phyloP scores from a whole-genome alignment of 1,284 basidiomycete species.

The Cutaneotrichosporon curvatum region DNA sequence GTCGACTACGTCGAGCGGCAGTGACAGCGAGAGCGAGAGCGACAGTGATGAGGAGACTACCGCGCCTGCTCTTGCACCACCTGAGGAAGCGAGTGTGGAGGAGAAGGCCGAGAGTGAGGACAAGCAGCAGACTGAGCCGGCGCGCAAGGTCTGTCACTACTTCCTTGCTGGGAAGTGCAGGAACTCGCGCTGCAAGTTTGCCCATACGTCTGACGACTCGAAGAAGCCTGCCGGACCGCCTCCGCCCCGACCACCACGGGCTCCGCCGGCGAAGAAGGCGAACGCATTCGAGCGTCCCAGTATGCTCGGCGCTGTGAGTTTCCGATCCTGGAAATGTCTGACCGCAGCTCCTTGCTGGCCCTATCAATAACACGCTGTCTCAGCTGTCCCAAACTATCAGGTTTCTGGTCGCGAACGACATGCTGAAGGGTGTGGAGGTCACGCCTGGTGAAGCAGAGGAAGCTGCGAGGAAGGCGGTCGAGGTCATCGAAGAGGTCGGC shows the following conservation, averaged over 20 bases:
- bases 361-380: conserved; percentile 82
- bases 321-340: not conserved
- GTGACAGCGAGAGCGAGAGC: no score
- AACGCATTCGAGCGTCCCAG: conserved; percentile 66
- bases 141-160: conserved; percentile 27
- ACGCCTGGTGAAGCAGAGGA: conserved; percentile 69
- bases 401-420: conserved; percentile 88
- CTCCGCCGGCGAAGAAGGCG: conserved; percentile 53
- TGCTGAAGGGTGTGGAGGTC: conserved; percentile 74
- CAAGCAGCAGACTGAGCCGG: not conserved
- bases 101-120: no score
- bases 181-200: conserved; percentile 26
- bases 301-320: conserved; percentile 65
- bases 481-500: conserved; percentile 12
- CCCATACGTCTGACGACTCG: conserved; percentile 17
- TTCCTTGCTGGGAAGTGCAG: conserved; percentile 37
- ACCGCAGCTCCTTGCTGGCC: conserved; percentile 57
- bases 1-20: no score
- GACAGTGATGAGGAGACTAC: no score
- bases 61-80: no score
- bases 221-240: conserved; percentile 2
- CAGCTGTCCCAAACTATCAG: conserved; percentile 89
- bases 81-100: no score
- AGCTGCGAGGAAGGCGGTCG: conserved; percentile 42
- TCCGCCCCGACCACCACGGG: conserved; percentile 36